These are phyloP conservation scores for Dipodascopsis uninucleata DNA, from an alignment of 805 yeast genomes.

Conservation along the genomic window DNA sequence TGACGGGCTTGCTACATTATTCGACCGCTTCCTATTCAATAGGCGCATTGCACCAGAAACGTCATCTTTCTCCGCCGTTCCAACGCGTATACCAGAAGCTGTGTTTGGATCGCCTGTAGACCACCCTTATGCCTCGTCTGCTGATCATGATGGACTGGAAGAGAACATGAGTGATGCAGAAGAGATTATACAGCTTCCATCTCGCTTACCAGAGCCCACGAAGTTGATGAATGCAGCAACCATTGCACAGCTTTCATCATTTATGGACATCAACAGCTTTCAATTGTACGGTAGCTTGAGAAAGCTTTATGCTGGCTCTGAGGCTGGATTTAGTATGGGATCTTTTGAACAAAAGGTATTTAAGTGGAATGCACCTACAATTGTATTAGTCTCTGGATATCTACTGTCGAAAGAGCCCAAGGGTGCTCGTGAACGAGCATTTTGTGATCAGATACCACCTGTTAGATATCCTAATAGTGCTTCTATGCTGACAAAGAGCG, in stretches of 20 bases:
- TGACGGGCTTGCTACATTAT: slow-evolving; percentile 43
- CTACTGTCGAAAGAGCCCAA: slow-evolving; percentile 28
- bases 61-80: too few species aligned
- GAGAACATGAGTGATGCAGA: slow-evolving; percentile 7
- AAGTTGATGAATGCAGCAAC: slow-evolving; percentile 43
- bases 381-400: slow-evolving; percentile 66
- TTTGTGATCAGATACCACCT: slow-evolving; percentile 32
- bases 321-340: slow-evolving; percentile 81
- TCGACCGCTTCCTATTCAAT: slow-evolving; percentile 44
- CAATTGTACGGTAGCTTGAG: slow-evolving; percentile 38
- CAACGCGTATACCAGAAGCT: slow-evolving; percentile 7
- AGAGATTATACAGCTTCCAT: slow-evolving; percentile 8
- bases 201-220: slow-evolving; percentile 35
- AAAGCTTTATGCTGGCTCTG: slow-evolving; percentile 67
- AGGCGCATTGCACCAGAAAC: slow-evolving; percentile 29
- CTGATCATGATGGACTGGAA: slow-evolving; percentile 25
- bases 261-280: slow-evolving; percentile 34
- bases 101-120: slow-evolving; percentile 5
- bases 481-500: slow-evolving; percentile 24
- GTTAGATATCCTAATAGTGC: slow-evolving; percentile 14
- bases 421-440: slow-evolving; percentile 28
- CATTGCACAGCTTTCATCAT: slow-evolving; percentile 43
- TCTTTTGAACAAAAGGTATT: slow-evolving; percentile 78
- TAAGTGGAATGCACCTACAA: slow-evolving; percentile 87
- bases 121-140: slow-evolving; percentile 16